Evolutionary conservation across 164 flowering plant genomes (phyloP), one percentile per base, ranked within the genome.

Genomic region (Euptelea pleiosperma): DNA sequence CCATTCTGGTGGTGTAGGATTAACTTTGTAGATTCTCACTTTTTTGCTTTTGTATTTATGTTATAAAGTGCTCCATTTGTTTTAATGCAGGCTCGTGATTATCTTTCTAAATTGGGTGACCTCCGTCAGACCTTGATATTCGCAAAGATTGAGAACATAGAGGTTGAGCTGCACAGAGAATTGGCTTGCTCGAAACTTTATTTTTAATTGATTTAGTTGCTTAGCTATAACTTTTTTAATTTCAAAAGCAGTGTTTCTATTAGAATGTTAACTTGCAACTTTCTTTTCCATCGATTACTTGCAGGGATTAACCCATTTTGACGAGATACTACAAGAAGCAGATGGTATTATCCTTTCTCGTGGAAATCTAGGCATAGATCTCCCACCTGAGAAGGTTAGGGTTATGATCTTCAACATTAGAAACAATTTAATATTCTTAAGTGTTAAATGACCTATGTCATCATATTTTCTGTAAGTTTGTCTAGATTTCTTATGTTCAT

Each of bases 331-430:
- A 39, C 79, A 78, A 76, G 96, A 82, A 76, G 96, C 96, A 35
- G 92, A 88, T 81, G 96, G 96, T 9, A 84, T 88, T 50, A 88
- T 86, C 42, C 79, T 88, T 56, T 84, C 87, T 52, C 88, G 92
- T 52, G 96, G 96, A 51, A 86, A 82, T 62, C 75, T 88, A 58
- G 96, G 96, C 5, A 78, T 88, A 37, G 92, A 88, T 81, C 85
- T 86, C 22, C 96, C 96, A 2, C 96, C 96, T 6, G 96, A 88
- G 70, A 88, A 88, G 90, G 96, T 85, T 11, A 60, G 74, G 34
- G 56, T 70, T 52, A 26, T 63, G 5, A 51, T 15, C 39, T 41
- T 35, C 14, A 33, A 18, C 22, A 19, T 39, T 16, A n/a, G n/a
- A n/a, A n/a, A n/a, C n/a, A n/a, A n/a, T n/a, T n/a, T n/a, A n/a